Conservation (phyloP, 2,329 filamentous ascomycete species). For the Zalaria sp. region DNA sequence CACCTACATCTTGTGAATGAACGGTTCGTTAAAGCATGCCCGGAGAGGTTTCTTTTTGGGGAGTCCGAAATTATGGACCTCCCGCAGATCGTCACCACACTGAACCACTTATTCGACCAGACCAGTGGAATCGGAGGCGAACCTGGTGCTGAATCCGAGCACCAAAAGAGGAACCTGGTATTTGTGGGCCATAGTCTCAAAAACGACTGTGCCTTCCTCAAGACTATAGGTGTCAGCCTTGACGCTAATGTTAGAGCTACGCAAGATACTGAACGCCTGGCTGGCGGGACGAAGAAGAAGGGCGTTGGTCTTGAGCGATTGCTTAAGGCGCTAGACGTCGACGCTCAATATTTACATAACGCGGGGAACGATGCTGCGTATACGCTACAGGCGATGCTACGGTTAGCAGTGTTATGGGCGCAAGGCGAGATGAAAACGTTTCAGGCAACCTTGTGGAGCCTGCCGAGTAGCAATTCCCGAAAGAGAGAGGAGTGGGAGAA, state of each 20-base stretch:
- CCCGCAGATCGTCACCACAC: constrained; percentile 4
- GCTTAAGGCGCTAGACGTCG: constrained; percentile 4
- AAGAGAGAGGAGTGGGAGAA: too few relatives aligned
- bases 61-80: constrained; percentile 8
- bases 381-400: constrained; percentile 8
- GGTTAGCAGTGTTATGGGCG: too few relatives aligned
- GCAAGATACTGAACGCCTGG: constrained; percentile 11
- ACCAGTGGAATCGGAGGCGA: background rate
- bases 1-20: constrained; percentile 11
- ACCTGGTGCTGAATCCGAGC: constrained; percentile 2
- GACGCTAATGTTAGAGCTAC: constrained; percentile 6
- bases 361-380: constrained; percentile 10
- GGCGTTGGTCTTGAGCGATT: constrained; percentile 7
- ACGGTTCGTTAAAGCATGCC: constrained; percentile 12
- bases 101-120: constrained; percentile 5
- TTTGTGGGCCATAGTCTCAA: constrained; percentile 13
- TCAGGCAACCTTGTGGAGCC: too few relatives aligned
- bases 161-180: constrained; percentile 8
- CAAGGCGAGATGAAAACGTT: too few relatives aligned
- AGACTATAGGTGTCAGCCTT: constrained; percentile 6
- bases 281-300: constrained; percentile 8
- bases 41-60: constrained; percentile 14
- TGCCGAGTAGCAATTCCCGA: too few relatives aligned
- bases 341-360: constrained; percentile 7
- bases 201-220: constrained; percentile 10